Percentiles rank a stretch among this genome's conserved stretches.
Conservation (phyloP, 306 rosid species). For the Mimosa pudica region DNA sequence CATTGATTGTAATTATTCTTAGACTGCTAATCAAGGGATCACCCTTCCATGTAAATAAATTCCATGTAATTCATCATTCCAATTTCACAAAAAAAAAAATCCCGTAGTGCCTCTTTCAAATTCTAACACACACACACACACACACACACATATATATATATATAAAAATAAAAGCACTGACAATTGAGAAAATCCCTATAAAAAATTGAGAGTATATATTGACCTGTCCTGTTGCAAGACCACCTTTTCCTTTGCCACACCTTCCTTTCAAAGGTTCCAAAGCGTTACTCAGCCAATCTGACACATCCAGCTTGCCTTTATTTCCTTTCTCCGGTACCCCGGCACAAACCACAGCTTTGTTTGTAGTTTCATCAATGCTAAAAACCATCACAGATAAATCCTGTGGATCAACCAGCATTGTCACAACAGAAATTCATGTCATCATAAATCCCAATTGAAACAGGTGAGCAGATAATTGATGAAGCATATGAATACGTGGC, state of each 20-base stretch:
- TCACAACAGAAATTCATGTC: conserved; percentile 31
- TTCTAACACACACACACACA: too few species aligned
- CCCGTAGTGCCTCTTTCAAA: background rate
- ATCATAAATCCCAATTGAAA: conserved; percentile 12
- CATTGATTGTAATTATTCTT: too few species aligned
- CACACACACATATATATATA: too few species aligned
- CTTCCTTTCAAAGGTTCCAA: conserved; percentile 84
- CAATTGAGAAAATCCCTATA: background rate
- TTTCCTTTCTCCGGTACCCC: conserved; percentile 80
- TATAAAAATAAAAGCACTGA: background rate
- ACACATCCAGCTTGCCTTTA: conserved; percentile 70
- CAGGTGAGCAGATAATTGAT: background rate
- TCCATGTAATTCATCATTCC: too few species aligned
- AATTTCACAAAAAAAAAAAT: too few species aligned
- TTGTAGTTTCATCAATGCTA: conserved; percentile 79
- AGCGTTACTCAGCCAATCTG: conserved; percentile 86
- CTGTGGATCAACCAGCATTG: conserved; percentile 53
- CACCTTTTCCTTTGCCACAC: conserved; percentile 93
- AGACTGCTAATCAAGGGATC: too few species aligned
- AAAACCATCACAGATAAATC: conserved; percentile 87
- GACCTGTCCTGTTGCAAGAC: conserved; percentile 99
- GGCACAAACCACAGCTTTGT: conserved; percentile 93
- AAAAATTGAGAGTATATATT: conserved; percentile 29
- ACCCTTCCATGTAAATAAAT: too few species aligned
- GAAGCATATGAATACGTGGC: conserved; percentile 12